Conservation (phyloP, 2,329 filamentous ascomycete species). For the Chrysoporthe austroafricana region DNA sequence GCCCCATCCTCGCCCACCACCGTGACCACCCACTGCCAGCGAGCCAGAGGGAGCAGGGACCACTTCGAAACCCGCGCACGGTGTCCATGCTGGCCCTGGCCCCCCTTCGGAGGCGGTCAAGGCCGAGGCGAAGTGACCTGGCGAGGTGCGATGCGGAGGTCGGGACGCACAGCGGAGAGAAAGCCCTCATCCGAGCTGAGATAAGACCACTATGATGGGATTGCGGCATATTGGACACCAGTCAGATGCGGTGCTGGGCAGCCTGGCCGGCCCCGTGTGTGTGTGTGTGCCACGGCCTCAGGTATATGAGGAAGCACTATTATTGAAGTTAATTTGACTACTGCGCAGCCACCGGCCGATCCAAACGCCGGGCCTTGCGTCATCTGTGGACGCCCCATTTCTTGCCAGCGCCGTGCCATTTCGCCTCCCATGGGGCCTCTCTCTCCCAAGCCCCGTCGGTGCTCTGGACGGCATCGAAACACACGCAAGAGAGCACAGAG, state of each 20-base stretch:
- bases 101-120: slow-evolving; percentile 19
- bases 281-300: too few relatives aligned
- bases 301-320: neutral
- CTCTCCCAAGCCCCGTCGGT: neutral
- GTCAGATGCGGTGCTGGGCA: neutral
- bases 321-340: neutral
- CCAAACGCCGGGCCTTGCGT: neutral
- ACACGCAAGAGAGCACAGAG: slow-evolving; percentile 8
- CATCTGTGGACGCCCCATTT: neutral
- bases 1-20: neutral
- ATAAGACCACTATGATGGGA: neutral
- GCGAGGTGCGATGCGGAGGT: neutral
- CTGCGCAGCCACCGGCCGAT: neutral
- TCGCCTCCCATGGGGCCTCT: neutral
- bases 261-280: too few relatives aligned
- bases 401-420: neutral
- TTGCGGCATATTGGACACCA: neutral
- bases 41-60: neutral
- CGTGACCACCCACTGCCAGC: slow-evolving; percentile 4
- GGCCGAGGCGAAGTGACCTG: slow-evolving; percentile 4
- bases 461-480: neutral
- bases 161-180: too few relatives aligned
- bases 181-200: slow-evolving; percentile 1
- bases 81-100: slow-evolving; percentile 15
- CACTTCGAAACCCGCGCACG: slow-evolving; percentile 20